Conservation (phyloP, 805 yeast genomes). For the Wickerhamiella australiensis region DNA sequence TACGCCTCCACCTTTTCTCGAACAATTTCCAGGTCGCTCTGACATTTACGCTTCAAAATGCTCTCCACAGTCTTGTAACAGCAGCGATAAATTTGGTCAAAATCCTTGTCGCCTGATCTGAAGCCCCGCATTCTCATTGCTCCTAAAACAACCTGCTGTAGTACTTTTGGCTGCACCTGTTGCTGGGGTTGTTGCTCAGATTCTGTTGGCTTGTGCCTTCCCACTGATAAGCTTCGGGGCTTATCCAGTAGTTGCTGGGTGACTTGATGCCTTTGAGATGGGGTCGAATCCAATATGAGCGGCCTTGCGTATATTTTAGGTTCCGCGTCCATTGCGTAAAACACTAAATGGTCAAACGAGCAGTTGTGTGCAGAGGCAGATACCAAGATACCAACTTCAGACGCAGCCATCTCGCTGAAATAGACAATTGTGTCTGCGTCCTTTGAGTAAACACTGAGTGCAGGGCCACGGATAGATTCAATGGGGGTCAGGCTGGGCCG, state of each 20-base stretch:
- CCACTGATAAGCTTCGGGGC: not conserved
- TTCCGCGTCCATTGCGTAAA: conserved; percentile 12
- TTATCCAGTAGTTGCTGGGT: not conserved
- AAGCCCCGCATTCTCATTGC: conserved; percentile 30
- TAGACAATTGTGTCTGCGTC: conserved; percentile 10
- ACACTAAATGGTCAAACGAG: conserved; percentile 14
- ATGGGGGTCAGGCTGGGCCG: conserved; percentile 14
- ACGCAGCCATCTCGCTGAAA: conserved; percentile 18
- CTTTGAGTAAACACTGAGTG: conserved; percentile 15
- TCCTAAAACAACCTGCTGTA: conserved; percentile 27
- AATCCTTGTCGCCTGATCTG: conserved; percentile 22
- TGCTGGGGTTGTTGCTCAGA: not conserved
- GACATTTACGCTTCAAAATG: conserved; percentile 17
- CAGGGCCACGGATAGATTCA: conserved; percentile 18
- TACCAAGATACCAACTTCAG: conserved; percentile 2
- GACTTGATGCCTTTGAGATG: not conserved
- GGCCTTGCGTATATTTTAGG: conserved; percentile 15
- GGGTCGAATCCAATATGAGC: conserved; percentile 1
- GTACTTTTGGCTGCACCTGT: not conserved
- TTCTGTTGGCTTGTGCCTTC: not conserved
- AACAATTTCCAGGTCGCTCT: not conserved
- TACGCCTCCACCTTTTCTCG: conserved; percentile 4
- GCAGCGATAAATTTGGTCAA: conserved; percentile 23
- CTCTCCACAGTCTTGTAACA: conserved; percentile 23
- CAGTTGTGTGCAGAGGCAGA: conserved; percentile 6